Evolutionary conservation across 768 basidiomycete species (phyloP), one percentile per base, ranked within the genome.

Genomic region (Lactarius trivialis): DNA sequence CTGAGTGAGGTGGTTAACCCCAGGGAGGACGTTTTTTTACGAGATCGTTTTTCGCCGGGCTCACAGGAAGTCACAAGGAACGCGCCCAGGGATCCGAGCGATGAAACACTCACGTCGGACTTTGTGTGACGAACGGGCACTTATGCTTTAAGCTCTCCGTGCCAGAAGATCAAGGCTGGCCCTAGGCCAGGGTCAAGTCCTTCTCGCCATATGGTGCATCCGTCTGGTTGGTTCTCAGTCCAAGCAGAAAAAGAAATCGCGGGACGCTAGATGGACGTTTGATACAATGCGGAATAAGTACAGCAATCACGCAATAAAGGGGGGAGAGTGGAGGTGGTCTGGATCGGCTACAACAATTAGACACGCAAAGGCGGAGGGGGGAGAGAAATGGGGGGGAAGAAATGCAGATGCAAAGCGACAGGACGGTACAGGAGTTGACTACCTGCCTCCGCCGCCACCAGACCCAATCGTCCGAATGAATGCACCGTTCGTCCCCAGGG

Each of bases 211-310:
- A 48, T 48, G 45, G 45, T 2, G 21, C 45, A 48, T 24, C 37
- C 30, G 37, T 14, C 52, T 48, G n/a, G 26, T 55, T n/a, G n/a
- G 32, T 37, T 60, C 32, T 34, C 43, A 32, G 15, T 60, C 32
- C 58, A 51, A 21, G 8, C 24, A 17, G n/a, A 52, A 59, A 12
- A 30, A 30, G 50, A 28, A 30, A 51, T 39, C 24, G 24, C 37
- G 43, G 49, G 43, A 55, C 26, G 34, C 37, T 36, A 58, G 45
- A 49, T 48, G 55, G 34, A n/a, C 21, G 37, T 33, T 63, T 58
- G 68, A 69, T 70, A 74, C 73, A 76, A 41, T 50, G 63, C 69
- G 65, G 21, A 57, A 69, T 70, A 73, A 70, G 67, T 75, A 75
- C 71, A 73, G 65, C 68, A 73, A 68, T 69, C 61, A 72, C 60